Conservation (phyloP, 768 basidiomycete species). For the Leucocoprinus leucothites region DNA sequence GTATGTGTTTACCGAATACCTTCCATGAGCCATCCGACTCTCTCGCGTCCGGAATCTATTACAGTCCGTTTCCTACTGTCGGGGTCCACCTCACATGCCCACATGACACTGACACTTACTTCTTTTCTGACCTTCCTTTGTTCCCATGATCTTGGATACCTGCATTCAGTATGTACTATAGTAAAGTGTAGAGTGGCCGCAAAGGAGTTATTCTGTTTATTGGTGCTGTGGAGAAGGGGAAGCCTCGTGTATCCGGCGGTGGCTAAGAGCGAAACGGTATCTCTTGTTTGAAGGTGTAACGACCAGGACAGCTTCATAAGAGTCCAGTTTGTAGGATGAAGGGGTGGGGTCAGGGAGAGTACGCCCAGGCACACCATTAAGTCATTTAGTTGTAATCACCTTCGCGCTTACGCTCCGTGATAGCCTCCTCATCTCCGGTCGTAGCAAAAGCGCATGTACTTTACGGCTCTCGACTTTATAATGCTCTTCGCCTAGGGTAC, state of each 20-base stretch:
- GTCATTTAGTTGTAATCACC: neutral
- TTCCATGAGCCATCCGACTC: neutral
- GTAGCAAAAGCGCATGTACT: neutral
- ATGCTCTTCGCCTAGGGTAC: neutral
- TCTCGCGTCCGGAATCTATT: neutral
- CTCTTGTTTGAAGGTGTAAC: no score
- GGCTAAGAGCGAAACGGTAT: no score
- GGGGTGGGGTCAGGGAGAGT: neutral
- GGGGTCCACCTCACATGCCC: neutral
- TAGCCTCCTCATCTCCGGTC: neutral
- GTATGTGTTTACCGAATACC: neutral
- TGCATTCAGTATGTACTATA: neutral
- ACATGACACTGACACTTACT: constrained; percentile 5
- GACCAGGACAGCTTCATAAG: no score
- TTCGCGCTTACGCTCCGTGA: neutral
- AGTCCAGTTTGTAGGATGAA: no score
- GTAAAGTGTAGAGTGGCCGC: neutral
- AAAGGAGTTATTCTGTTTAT: neutral
- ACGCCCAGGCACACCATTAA: neutral
- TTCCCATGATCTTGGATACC: constrained; percentile 8
- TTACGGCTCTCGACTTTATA: neutral
- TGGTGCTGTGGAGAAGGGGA: no score
- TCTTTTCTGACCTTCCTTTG: constrained; percentile 8
- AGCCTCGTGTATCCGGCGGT: neutral
- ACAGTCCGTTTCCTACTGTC: neutral